A percentile compares a stretch with the other conserved stretches of the same genome.
Conservation (phyloP, 2,329 filamentous ascomycete species). For the Tolypocladium guangdongense region DNA sequence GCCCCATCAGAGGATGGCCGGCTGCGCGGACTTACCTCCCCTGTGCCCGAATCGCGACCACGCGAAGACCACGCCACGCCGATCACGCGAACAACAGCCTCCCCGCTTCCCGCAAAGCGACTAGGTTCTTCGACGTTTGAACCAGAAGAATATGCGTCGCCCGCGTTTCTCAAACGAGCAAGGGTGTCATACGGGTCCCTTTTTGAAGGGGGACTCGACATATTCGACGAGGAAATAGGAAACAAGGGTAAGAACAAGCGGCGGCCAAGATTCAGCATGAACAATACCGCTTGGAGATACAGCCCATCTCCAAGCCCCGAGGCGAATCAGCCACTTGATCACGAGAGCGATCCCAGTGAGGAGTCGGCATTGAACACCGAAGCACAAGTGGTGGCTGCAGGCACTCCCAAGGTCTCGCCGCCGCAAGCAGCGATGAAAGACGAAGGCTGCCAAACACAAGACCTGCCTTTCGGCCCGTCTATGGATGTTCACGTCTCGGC, state of each 20-base stretch:
- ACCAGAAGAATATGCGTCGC: constrained; percentile 56
- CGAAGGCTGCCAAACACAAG: constrained; percentile 23
- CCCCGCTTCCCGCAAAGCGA: constrained; percentile 19
- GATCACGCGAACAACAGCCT: not conserved
- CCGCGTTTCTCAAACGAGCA: constrained; percentile 66
- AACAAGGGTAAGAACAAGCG: constrained; percentile 38
- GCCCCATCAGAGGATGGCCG: not conserved
- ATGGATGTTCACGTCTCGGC: constrained; percentile 16
- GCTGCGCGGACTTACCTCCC: not conserved
- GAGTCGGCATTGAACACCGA: not conserved
- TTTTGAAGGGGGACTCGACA: constrained; percentile 53
- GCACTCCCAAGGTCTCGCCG: constrained; percentile 7
- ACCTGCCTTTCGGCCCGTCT: constrained; percentile 16
- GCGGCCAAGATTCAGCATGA: constrained; percentile 55
- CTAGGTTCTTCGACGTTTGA: constrained; percentile 23
- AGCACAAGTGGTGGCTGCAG: not conserved
- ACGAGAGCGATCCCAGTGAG: constrained; percentile 4
- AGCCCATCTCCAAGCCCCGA: constrained; percentile 62
- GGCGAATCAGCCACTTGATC: constrained; percentile 24
- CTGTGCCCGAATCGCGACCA: not conserved
- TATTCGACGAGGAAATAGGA: constrained; percentile 53
- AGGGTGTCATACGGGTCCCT: constrained; percentile 59
- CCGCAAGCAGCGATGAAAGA: constrained; percentile 20
- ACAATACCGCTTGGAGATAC: constrained; percentile 64
- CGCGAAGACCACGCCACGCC: constrained; percentile 1